Evolutionary conservation across 139 green algal genomes (phyloP).

Genomic region (Volvox africanus): DNA sequence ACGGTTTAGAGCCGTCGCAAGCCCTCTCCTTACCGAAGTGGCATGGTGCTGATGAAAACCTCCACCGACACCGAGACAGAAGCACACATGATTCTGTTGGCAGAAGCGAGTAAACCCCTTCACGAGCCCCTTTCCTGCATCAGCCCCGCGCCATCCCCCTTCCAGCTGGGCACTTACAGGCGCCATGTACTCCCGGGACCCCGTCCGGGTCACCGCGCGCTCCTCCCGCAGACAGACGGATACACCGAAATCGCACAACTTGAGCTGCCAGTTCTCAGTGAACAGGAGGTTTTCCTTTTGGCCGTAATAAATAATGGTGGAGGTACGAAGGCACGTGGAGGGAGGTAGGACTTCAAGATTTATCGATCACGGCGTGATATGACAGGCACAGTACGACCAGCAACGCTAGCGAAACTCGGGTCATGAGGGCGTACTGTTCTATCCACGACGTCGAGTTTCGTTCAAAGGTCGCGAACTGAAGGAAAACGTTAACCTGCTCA

Average conservation of each 20-base stretch:
- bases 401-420: too few relatives aligned
- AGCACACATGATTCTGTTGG: neutral
- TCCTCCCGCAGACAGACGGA: constrained; percentile 65
- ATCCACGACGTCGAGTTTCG: too few relatives aligned
- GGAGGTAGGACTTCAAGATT: too few relatives aligned
- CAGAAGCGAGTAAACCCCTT: neutral
- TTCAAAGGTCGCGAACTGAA: too few relatives aligned
- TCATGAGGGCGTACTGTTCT: too few relatives aligned
- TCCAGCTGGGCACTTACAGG: neutral
- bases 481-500: too few relatives aligned
- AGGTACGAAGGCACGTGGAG: too few relatives aligned
- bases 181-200: constrained; percentile 66
- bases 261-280: constrained; percentile 36
- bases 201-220: constrained; percentile 65
- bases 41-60: neutral
- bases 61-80: neutral
- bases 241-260: constrained; percentile 60
- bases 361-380: too few relatives aligned
- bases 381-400: too few relatives aligned
- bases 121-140: neutral
- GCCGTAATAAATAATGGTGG: neutral
- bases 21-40: neutral
- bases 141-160: too few relatives aligned
- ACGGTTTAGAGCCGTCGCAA: too few relatives aligned
- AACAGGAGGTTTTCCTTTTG: constrained; percentile 41